phyloP scores from a whole-genome alignment of 2,329 filamentous ascomycete genomes.

The Penicillium corylophilum region DNA sequence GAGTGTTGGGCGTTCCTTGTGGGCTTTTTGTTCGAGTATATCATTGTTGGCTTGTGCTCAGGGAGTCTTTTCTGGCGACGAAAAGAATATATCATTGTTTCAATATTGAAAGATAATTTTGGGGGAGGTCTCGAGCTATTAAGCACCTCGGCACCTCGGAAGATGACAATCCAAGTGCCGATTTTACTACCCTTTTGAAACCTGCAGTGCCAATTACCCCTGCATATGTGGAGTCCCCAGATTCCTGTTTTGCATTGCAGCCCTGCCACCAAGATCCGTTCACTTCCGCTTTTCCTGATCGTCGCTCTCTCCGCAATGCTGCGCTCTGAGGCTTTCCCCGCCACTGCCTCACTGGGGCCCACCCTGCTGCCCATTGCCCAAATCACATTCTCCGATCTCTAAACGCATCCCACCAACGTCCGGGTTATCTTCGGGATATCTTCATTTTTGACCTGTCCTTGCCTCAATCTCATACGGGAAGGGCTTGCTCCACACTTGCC shows the following conservation, averaged over 20 bases:
- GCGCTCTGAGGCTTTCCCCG: background rate
- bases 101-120: background rate
- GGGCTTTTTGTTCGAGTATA: background rate
- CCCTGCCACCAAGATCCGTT: background rate
- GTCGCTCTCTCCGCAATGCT: background rate
- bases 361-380: background rate
- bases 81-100: background rate
- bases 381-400: background rate
- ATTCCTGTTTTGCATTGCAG: background rate
- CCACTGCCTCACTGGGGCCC: background rate
- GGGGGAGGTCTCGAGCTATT: too few species aligned
- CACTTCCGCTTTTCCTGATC: background rate
- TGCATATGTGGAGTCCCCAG: conserved; percentile 21
- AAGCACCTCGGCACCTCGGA: background rate
- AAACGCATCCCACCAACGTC: background rate
- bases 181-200: conserved; percentile 9
- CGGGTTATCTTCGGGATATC: conserved; percentile 1
- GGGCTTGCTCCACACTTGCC: conserved; percentile 5
- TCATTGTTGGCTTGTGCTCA: background rate
- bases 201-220: background rate
- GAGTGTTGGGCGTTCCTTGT: too few species aligned
- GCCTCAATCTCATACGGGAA: conserved; percentile 1
- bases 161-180: conserved; percentile 9
- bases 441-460: background rate
- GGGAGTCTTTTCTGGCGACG: background rate